These are phyloP conservation scores for Aspergillus transmontanensis DNA, from an alignment of 2,329 filamentous ascomycete genomes.

Conservation along the genomic window DNA sequence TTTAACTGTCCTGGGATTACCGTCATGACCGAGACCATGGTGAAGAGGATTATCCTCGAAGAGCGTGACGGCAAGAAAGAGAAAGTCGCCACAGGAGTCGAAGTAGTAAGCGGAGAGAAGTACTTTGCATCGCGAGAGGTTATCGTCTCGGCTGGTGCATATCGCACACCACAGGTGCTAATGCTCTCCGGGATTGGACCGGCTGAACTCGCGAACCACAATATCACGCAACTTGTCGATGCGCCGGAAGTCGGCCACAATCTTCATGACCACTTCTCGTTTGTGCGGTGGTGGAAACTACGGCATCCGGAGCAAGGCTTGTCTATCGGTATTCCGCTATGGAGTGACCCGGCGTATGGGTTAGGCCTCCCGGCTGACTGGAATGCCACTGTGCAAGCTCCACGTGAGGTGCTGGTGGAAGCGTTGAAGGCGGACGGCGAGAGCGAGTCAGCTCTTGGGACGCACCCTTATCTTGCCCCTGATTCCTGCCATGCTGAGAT, in stretches of 20 bases:
- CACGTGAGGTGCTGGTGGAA: neutral
- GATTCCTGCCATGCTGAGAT: conserved; percentile 16
- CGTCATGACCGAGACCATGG: conserved; percentile 26
- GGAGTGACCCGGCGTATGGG: conserved; percentile 39
- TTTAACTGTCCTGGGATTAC: conserved; percentile 16
- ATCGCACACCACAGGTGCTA: conserved; percentile 36
- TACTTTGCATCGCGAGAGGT: conserved; percentile 33
- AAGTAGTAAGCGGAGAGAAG: conserved; percentile 24
- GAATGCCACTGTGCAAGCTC: conserved; percentile 26
- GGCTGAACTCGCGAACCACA: conserved; percentile 30
- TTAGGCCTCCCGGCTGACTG: conserved; percentile 44
- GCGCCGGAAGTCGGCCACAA: conserved; percentile 28
- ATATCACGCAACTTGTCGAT: conserved; percentile 29
- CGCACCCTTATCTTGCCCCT: conserved; percentile 3
- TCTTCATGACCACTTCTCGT: conserved; percentile 32
- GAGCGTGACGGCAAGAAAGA: conserved; percentile 11
- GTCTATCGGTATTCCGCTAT: conserved; percentile 30
- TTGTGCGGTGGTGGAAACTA: conserved; percentile 23
- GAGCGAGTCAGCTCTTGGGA: neutral
- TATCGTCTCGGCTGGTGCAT: conserved; percentile 35
- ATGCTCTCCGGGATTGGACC: conserved; percentile 41
- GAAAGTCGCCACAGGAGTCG: conserved; percentile 26
- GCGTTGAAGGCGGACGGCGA: conserved; percentile 12
- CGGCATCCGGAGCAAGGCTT: neutral
- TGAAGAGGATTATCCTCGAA: conserved; percentile 12